These are phyloP conservation scores for Vaccinium myrtillus DNA, from an alignment of 148 eudicot species.

Conservation along the genomic window DNA sequence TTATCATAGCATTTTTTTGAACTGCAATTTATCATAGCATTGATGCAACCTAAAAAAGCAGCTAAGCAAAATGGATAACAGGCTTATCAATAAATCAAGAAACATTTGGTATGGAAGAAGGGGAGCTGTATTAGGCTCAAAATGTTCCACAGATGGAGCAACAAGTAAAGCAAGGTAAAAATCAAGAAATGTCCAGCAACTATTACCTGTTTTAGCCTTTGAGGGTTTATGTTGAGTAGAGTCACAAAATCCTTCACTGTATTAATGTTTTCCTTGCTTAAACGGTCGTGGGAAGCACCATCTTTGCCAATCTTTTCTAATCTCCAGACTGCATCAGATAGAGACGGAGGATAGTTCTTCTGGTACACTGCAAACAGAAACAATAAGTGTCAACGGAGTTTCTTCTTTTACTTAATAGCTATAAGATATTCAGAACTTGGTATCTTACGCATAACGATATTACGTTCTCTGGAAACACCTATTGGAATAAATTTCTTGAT, in stretches of 20 bases:
- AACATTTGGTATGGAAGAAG: neutral
- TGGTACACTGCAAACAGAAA: slow-evolving; percentile 41
- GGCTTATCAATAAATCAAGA: neutral
- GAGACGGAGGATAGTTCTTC: slow-evolving; percentile 58
- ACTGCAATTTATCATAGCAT: slow-evolving; percentile 4
- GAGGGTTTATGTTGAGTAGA: slow-evolving; percentile 57
- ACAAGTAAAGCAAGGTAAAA: slow-evolving; percentile 1
- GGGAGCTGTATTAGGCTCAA: neutral
- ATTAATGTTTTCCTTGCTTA: slow-evolving; percentile 36
- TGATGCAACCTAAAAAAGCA: neutral
- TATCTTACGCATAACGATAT: neutral
- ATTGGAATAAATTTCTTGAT: neutral
- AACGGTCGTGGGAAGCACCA: slow-evolving; percentile 50
- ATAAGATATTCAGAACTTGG: neutral
- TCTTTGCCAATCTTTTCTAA: slow-evolving; percentile 55
- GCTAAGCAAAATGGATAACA: neutral
- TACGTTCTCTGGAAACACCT: neutral
- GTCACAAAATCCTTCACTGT: slow-evolving; percentile 53
- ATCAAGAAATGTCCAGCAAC: neutral
- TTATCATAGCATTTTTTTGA: neutral
- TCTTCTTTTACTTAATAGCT: neutral
- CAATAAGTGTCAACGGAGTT: neutral
- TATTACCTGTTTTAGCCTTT: slow-evolving; percentile 63
- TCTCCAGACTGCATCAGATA: slow-evolving; percentile 51
- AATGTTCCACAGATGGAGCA: neutral